phyloP scores from a whole-genome alignment of 2,329 filamentous ascomycete species.

The Nemania abortiva region DNA sequence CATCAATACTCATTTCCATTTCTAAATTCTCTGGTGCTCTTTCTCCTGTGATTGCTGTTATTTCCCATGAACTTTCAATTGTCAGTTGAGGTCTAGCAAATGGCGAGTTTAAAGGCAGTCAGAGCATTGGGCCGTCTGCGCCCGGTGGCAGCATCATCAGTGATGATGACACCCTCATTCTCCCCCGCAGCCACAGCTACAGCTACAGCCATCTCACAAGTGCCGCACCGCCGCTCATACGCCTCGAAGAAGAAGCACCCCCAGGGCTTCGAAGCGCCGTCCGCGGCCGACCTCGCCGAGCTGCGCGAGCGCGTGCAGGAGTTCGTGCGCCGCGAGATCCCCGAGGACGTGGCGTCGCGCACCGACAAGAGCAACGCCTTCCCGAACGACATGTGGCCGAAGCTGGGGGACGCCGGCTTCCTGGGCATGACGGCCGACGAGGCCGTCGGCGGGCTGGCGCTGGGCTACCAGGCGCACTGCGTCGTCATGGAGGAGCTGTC shows the following conservation, averaged over 20 bases:
- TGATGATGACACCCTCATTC: slow-evolving; percentile 34
- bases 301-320: slow-evolving; percentile 87
- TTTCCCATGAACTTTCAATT: slow-evolving; percentile 1
- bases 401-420: slow-evolving; percentile 90
- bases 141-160: slow-evolving; percentile 22
- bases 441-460: slow-evolving; percentile 86
- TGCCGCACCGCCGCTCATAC: slow-evolving; percentile 50
- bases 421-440: slow-evolving; percentile 95
- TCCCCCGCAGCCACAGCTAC: slow-evolving; percentile 6
- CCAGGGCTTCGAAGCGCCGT: slow-evolving; percentile 74
- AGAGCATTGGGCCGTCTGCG: slow-evolving; percentile 50
- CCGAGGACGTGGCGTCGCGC: slow-evolving; percentile 81
- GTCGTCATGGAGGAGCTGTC: slow-evolving; percentile 96
- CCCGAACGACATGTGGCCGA: slow-evolving; percentile 91
- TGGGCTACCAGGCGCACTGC: slow-evolving; percentile 98
- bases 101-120: slow-evolving; percentile 58
- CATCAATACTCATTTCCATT: slow-evolving; percentile 10
- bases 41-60: background rate
- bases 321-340: slow-evolving; percentile 88
- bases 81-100: slow-evolving; percentile 47
- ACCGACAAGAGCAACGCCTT: slow-evolving; percentile 93
- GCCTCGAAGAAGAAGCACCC: slow-evolving; percentile 73
- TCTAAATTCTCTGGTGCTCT: background rate
- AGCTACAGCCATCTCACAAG: slow-evolving; percentile 53
- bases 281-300: slow-evolving; percentile 80